Percentiles rank a stretch among this genome's conserved stretches.
Conservation (phyloP, 805 yeast genomes). For the Phaffomyces thermotolerans region DNA sequence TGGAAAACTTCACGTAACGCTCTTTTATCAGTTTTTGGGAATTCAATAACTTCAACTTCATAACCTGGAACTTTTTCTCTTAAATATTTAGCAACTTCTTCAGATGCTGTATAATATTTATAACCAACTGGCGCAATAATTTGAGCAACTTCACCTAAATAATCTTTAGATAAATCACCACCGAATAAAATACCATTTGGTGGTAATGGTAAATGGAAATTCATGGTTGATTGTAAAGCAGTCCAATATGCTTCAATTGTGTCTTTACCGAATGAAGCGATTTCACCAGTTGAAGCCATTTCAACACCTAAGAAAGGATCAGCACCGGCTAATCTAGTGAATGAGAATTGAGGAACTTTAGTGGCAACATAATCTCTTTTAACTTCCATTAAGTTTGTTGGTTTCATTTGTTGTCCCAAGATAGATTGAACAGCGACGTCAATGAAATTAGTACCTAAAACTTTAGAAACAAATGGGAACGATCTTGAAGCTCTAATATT, state of each 20-base stretch:
- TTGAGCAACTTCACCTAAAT: slow-evolving; percentile 67
- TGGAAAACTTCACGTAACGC: slow-evolving; percentile 91
- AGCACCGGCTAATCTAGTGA: slow-evolving; percentile 97
- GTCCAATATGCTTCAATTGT: slow-evolving; percentile 94
- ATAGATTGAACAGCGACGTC: slow-evolving; percentile 90
- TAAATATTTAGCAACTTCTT: slow-evolving; percentile 66
- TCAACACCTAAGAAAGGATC: slow-evolving; percentile 99
- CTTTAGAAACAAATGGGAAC: slow-evolving; percentile 98
- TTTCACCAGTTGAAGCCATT: slow-evolving; percentile 99
- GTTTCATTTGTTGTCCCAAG: slow-evolving; percentile 56
- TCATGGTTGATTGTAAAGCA: slow-evolving; percentile 93
- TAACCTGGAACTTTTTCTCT: slow-evolving; percentile 33
- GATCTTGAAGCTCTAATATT: slow-evolving; percentile 98
- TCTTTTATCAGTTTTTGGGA: slow-evolving; percentile 91
- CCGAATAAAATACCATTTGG: slow-evolving; percentile 89
- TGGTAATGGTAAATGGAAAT: slow-evolving; percentile 89
- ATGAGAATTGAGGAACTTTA: slow-evolving; percentile 97
- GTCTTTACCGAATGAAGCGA: slow-evolving; percentile 91
- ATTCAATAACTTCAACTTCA: slow-evolving; percentile 59
- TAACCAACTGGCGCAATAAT: slow-evolving; percentile 69
- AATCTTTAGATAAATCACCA: slow-evolving; percentile 74
- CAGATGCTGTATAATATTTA: slow-evolving; percentile 71
- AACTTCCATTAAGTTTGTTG: slow-evolving; percentile 75
- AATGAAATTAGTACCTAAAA: slow-evolving; percentile 88
- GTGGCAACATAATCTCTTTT: slow-evolving; percentile 83